Base-by-base conservation (phyloP, 202 grass and related monocot genomes). In the Schoenoplectus tabernaemontani region DNA sequence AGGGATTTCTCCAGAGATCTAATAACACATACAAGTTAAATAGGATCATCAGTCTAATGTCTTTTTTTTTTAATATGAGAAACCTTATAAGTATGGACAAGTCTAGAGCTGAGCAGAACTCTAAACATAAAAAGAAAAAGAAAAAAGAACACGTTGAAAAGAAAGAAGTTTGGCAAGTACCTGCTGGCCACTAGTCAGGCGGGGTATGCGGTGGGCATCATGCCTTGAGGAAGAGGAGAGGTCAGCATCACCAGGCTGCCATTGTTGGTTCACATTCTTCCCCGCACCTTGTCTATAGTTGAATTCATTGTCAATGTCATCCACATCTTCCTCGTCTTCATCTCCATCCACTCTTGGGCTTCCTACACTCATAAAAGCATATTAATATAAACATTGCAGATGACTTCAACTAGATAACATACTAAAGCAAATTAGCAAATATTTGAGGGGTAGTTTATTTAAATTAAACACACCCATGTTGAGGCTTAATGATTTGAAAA, bases 291-390 rank as follows among this genome's bases (percentile, higher is more conserved):
- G 86, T 51, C 81, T 86, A 42, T 94, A 89, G 79, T 87, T 91
- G 83, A 95, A 95, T 68, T 98, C 91, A 83, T 95, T 94, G 81
- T 98, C 95, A 42, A 95, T 68, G 77, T 98, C 95, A 83, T 98
- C 95, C 63, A 95, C 85, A 77, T 92, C 95, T 83, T 98, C 95
- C 82, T 98, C 95, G 23, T 98, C 95, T 3, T 98, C 95, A 77
- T 98, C 95, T 76, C 95, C 95, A 12, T 88, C 91, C 80, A 99
- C 96, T 84, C 96, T 87, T 71, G 92, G 96, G 83, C 96, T 93
- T 78, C 96, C 96, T 99, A 72, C 42, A 89, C 77, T 83, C 81
- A 80, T 61, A 13, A 75, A 80, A 65, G 0, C 16, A 78, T 44
- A 61, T 78, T 43, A 78, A 36, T 36, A 69, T 30, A 28, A n/a